These are phyloP conservation scores for Ambrosiella beaveri DNA, from an alignment of 2,329 filamentous ascomycete genomes.

Conservation along the genomic window DNA sequence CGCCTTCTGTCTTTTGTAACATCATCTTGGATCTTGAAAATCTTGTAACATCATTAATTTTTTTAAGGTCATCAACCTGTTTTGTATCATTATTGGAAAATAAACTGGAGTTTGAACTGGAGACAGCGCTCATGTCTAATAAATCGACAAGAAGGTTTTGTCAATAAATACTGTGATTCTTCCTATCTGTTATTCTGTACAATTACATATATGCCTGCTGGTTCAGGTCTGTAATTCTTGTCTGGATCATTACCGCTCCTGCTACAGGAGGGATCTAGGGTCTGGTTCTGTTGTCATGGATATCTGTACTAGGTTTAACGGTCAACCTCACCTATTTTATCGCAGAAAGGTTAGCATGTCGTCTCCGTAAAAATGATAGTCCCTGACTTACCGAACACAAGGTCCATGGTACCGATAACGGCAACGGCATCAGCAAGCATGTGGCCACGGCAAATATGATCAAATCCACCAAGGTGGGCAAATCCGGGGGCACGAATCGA, in stretches of 20 bases:
- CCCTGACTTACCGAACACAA: slow-evolving; percentile 58
- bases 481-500: slow-evolving; percentile 96
- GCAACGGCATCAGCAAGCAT: slow-evolving; percentile 91
- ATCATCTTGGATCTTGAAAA: background rate
- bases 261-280: slow-evolving; percentile 10
- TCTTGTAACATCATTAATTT: background rate
- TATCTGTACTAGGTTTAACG: slow-evolving; percentile 25
- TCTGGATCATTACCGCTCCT: slow-evolving; percentile 14
- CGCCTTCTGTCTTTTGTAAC: background rate
- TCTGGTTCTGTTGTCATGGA: background rate
- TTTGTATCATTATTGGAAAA: background rate
- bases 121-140: background rate
- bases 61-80: background rate
- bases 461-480: slow-evolving; percentile 84
- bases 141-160: slow-evolving; percentile 12
- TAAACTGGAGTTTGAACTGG: background rate
- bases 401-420: slow-evolving; percentile 79
- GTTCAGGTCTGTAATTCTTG: slow-evolving; percentile 7
- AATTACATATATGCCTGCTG: slow-evolving; percentile 15
- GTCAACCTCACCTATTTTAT: slow-evolving; percentile 38
- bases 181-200: slow-evolving; percentile 16
- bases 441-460: slow-evolving; percentile 84
- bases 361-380: background rate
- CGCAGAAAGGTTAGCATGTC: slow-evolving; percentile 19
- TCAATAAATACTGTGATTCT: slow-evolving; percentile 17